phyloP scores from a whole-genome alignment of 2,329 filamentous ascomycete species.

The Talaromyces sp. region DNA sequence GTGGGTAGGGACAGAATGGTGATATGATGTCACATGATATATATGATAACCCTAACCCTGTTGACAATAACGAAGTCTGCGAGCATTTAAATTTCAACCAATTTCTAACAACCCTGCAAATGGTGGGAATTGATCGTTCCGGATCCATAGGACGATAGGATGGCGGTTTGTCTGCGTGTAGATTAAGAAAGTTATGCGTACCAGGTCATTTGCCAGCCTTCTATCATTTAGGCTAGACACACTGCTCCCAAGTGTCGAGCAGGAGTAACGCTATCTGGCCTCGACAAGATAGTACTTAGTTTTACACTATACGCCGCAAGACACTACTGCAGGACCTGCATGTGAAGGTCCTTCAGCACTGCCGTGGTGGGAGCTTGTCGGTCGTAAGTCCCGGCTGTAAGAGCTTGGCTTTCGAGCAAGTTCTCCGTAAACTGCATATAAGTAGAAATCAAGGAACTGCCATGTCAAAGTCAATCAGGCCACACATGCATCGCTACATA shows the following conservation, averaged over 20 bases:
- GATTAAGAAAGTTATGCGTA: no score
- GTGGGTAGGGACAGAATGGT: not conserved
- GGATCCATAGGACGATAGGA: not conserved
- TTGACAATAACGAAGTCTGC: no score
- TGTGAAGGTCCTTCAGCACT: not conserved
- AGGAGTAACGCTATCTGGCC: not conserved
- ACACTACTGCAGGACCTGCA: not conserved
- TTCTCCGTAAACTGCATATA: not conserved
- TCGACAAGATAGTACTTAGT: not conserved
- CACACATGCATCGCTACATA: not conserved
- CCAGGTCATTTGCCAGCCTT: not conserved
- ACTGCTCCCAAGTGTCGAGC: no score
- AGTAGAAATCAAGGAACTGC: not conserved
- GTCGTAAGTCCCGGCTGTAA: not conserved
- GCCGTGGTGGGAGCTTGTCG: not conserved
- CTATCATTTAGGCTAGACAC: not conserved
- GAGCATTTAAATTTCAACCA: no score
- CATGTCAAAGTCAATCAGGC: not conserved
- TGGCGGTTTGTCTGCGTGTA: no score
- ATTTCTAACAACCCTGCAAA: not conserved
- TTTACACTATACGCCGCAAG: not conserved
- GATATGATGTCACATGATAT: conserved; percentile 9
- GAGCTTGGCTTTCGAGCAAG: not conserved
- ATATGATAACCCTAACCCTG: not conserved
- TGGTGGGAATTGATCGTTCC: not conserved